Evolutionary conservation across 352 stramenopile species (phyloP).

Genomic region (Phytophthora pluvialis): DNA sequence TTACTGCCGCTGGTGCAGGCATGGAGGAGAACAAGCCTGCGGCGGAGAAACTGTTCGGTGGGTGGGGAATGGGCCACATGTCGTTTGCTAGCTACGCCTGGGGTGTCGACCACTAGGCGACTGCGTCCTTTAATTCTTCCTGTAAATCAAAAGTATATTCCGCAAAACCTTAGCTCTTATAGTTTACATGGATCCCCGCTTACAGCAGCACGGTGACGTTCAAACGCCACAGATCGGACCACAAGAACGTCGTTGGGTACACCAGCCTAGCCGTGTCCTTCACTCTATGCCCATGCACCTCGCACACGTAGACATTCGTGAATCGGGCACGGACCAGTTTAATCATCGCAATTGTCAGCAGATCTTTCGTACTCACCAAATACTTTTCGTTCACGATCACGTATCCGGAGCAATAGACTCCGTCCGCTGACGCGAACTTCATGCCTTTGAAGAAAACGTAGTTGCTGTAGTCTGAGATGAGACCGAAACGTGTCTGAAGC

Average conservation of each 20-base stretch:
- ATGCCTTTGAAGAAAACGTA: constrained; percentile 49
- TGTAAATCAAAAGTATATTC: too few relatives aligned
- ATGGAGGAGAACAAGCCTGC: constrained; percentile 51
- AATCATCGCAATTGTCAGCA: constrained; percentile 37
- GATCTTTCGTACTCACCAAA: constrained; percentile 40
- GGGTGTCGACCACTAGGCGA: constrained; percentile 45
- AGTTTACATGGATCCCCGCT: not conserved
- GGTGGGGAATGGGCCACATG: constrained; percentile 50
- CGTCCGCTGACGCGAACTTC: constrained; percentile 45
- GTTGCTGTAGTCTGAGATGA: constrained; percentile 48
- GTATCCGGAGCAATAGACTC: constrained; percentile 44
- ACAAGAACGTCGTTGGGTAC: constrained; percentile 37
- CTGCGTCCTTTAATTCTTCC: too few relatives aligned
- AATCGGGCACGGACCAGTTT: constrained; percentile 32
- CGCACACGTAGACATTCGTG: constrained; percentile 41
- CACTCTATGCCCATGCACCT: constrained; percentile 38
- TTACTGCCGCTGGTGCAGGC: constrained; percentile 51
- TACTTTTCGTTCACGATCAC: constrained; percentile 49
- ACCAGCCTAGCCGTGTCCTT: constrained; percentile 41
- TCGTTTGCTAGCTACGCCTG: constrained; percentile 48
- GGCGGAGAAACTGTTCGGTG: constrained; percentile 44
- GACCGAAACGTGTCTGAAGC: constrained; percentile 36
- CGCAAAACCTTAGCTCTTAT: too few relatives aligned
- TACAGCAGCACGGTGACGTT: constrained; percentile 38
- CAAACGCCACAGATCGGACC: constrained; percentile 30